These are phyloP conservation scores for Pseudocercospora ulei DNA, from an alignment of 2,329 filamentous ascomycete species.

Conservation along the genomic window DNA sequence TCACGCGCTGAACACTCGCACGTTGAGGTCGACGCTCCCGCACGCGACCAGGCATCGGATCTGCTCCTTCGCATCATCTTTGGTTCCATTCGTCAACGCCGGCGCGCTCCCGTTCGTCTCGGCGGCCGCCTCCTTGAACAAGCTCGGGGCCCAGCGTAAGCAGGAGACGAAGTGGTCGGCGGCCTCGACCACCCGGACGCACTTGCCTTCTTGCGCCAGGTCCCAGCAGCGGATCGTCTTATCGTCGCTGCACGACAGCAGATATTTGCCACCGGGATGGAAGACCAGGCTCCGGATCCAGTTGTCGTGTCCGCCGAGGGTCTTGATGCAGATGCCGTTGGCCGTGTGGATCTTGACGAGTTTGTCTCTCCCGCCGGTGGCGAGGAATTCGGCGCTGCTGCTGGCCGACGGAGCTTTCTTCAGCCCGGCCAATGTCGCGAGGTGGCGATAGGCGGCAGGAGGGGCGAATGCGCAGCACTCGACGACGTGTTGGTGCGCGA, in stretches of 20 bases:
- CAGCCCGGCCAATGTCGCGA: slow-evolving; percentile 66
- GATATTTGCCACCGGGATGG: slow-evolving; percentile 83
- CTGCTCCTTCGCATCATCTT: slow-evolving; percentile 39
- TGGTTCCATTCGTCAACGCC: slow-evolving; percentile 37
- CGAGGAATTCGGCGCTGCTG: slow-evolving; percentile 76
- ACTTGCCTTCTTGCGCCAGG: slow-evolving; percentile 77
- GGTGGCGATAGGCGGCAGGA: slow-evolving; percentile 62
- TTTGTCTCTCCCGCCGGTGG: slow-evolving; percentile 82
- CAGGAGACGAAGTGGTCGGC: slow-evolving; percentile 75
- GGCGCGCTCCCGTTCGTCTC: slow-evolving; percentile 36
- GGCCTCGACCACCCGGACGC: slow-evolving; percentile 69
- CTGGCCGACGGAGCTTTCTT: slow-evolving; percentile 68
- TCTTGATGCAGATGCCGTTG: slow-evolving; percentile 74
- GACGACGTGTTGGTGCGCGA: slow-evolving; percentile 77
- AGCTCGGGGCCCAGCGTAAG: slow-evolving; percentile 74
- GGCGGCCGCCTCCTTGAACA: slow-evolving; percentile 51
- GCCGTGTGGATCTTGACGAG: slow-evolving; percentile 83
- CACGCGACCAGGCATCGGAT: slow-evolving; percentile 81
- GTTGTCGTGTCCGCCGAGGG: slow-evolving; percentile 79
- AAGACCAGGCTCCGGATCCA: slow-evolving; percentile 83
- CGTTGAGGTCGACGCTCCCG: slow-evolving; percentile 70
- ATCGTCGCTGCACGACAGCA: slow-evolving; percentile 78
- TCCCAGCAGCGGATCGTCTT: slow-evolving; percentile 94
- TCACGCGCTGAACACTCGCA: slow-evolving; percentile 63
- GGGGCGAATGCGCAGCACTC: slow-evolving; percentile 84